These are phyloP conservation scores for Tillandsia leiboldiana DNA, from an alignment of 176 grass and related monocot species.

Conservation along the genomic window DNA sequence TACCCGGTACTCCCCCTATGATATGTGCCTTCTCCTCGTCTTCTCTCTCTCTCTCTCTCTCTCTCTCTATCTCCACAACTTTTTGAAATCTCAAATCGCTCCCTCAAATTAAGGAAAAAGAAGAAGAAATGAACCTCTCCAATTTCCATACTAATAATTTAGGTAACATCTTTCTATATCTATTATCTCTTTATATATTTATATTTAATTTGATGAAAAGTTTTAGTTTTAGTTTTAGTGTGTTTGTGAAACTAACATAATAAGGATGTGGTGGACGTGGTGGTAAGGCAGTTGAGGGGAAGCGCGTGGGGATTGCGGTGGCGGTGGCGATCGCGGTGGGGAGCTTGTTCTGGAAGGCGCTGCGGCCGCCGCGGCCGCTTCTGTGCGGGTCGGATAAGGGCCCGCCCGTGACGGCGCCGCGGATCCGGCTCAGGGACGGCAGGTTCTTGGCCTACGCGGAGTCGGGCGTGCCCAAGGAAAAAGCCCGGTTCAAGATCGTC, in stretches of 20 bases:
- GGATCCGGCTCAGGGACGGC: constrained; percentile 55
- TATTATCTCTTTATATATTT: no score
- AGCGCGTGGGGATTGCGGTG: constrained; percentile 16
- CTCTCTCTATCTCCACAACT: no score
- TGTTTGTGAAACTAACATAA: not conserved
- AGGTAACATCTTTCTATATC: no score
- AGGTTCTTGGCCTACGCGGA: constrained; percentile 66
- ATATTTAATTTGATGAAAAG: no score
- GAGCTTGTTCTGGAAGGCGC: constrained; percentile 30
- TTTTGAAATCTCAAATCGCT: no score
- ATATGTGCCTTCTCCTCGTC: no score
- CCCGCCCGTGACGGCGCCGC: constrained; percentile 35
- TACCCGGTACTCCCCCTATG: no score
- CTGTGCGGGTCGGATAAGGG: constrained; percentile 48
- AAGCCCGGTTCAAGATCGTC: constrained; percentile 54
- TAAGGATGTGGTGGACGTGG: not conserved
- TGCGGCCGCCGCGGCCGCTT: constrained; percentile 34
- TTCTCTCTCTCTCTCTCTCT: no score
- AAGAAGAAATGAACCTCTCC: no score
- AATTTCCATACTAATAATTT: no score
- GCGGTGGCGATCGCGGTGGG: constrained; percentile 17
- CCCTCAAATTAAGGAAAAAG: no score
- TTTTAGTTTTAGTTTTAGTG: no score
- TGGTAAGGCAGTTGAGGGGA: constrained; percentile 24
- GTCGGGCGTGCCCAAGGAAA: constrained; percentile 50